A percentile compares a stretch with the other conserved stretches of the same genome.
These are phyloP conservation scores for Saitozyma podzolica DNA, from an alignment of 768 basidiomycete genomes.

Conservation along the genomic window DNA sequence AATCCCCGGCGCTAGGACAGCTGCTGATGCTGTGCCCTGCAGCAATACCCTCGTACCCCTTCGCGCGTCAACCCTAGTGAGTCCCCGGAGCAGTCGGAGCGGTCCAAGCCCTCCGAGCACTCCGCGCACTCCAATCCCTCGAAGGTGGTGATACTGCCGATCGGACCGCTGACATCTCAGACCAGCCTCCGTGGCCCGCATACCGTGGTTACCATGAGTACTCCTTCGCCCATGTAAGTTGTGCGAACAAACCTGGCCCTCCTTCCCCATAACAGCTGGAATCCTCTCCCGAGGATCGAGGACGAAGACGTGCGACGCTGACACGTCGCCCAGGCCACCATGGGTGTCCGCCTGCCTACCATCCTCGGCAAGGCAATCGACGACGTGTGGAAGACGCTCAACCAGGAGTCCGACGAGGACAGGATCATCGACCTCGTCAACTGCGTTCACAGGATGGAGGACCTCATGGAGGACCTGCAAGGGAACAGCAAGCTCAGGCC, in stretches of 20 bases:
- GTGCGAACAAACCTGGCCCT: too few species aligned
- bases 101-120: background rate
- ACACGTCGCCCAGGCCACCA: conserved; percentile 74
- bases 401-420: conserved; percentile 77
- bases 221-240: conserved; percentile 51
- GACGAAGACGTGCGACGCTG: conserved; percentile 8
- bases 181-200: conserved; percentile 56
- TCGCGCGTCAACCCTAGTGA: conserved; percentile 54
- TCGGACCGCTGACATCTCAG: conserved; percentile 34
- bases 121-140: too few species aligned
- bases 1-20: too few species aligned
- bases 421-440: conserved; percentile 76
- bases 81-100: conserved; percentile 1
- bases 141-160: too few species aligned
- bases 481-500: conserved; percentile 77
- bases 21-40: background rate
- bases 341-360: conserved; percentile 92
- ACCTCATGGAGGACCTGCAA: conserved; percentile 82
- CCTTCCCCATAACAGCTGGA: too few species aligned
- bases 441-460: conserved; percentile 86
- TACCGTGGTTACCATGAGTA: conserved; percentile 56
- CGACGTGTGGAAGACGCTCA: conserved; percentile 82
- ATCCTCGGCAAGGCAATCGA: conserved; percentile 95
- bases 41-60: conserved; percentile 53
- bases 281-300: too few species aligned